These are phyloP conservation scores for Lipomyces mesembrius DNA, from an alignment of 805 yeast genomes.

Conservation along the genomic window DNA sequence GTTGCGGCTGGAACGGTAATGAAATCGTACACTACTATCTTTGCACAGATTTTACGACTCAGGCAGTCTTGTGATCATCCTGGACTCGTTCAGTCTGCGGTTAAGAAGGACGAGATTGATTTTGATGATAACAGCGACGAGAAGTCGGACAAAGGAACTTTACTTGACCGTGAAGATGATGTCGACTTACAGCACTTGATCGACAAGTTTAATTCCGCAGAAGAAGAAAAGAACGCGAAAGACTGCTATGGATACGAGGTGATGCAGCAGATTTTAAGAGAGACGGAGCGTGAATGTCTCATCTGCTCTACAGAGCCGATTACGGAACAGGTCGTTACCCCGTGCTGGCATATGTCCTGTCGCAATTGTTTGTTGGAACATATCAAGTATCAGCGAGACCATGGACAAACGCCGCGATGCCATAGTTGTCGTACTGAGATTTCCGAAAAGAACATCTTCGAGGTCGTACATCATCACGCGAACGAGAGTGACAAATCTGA, in stretches of 20 bases:
- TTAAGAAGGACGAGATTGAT: slow-evolving; percentile 51
- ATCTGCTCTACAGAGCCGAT: slow-evolving; percentile 75
- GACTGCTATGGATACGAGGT: slow-evolving; percentile 40
- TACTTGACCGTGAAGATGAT: slow-evolving; percentile 39
- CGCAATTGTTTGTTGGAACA: slow-evolving; percentile 73
- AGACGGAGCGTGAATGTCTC: slow-evolving; percentile 71
- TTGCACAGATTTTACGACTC: slow-evolving; percentile 80
- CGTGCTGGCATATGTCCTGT: slow-evolving; percentile 84
- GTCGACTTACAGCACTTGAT: slow-evolving; percentile 38
- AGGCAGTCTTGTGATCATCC: slow-evolving; percentile 90
- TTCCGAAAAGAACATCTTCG: slow-evolving; percentile 55
- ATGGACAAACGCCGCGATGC: slow-evolving; percentile 59
- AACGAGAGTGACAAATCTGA: slow-evolving; percentile 39
- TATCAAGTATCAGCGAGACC: slow-evolving; percentile 64
- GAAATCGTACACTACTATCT: slow-evolving; percentile 73
- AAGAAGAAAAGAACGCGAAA: slow-evolving; percentile 24
- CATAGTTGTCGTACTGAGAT: slow-evolving; percentile 74
- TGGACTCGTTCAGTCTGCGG: slow-evolving; percentile 57
- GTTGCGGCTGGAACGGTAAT: slow-evolving; percentile 61
- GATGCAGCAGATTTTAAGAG: slow-evolving; percentile 40
- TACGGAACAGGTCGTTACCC: slow-evolving; percentile 62
- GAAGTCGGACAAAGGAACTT: slow-evolving; percentile 28
- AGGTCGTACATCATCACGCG: slow-evolving; percentile 45
- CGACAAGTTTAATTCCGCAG: slow-evolving; percentile 23
- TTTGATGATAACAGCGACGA: slow-evolving; percentile 28